Base-by-base conservation (phyloP, 2,329 filamentous ascomycete species). In the Reticulascus tulasneorum region DNA sequence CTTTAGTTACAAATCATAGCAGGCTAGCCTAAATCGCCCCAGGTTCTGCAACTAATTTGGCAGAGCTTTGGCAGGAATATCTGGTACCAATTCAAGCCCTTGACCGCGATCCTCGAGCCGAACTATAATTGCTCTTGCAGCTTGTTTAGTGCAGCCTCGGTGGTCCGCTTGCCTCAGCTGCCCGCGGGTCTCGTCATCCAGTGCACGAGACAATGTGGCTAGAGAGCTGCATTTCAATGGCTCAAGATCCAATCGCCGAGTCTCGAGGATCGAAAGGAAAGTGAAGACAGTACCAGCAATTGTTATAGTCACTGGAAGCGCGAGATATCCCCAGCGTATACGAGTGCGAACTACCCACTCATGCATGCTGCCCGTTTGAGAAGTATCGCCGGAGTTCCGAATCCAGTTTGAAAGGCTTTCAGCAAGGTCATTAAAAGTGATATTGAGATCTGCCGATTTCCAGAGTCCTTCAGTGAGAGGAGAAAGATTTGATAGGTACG, bases 151-250 rank as follows among this genome's bases (percentile, higher is more conserved):
- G n/a, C n/a, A n/a, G n/a, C n/a, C n/a, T n/a, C n/a, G n/a, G n/a
- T n/a, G n/a, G n/a, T n/a, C 29, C 2, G 23, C 23, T 12, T 20
- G 23, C 5, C 32, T 34, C 7, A 34, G 17, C 17, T 19, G 16
- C 0, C 6, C 6, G n/a, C 32, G 25, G 1, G 23, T 15, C 11
- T 11, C 12, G 17, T 2, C 7, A n/a, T 27, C 32, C 0, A 34
- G 32, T 1, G 23, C 32, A 11, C 27, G 23, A 11, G 23, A 18
- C 10, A 34, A 11, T 3, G 17, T 19, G 7, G 34, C 34, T 13
- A 36, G 13, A 4, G 34, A 31, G 11, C 34, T 36, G 16, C 34
- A 26, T 6, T 24, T 23, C 34, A 26, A 36, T 6, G 34, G 27
- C 9, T 26, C 27, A 4, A 36, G n/a, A 6, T 22, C 17, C 3